phyloP scores from a whole-genome alignment of 148 eudicot species.

The Nepenthes mirabilis region DNA sequence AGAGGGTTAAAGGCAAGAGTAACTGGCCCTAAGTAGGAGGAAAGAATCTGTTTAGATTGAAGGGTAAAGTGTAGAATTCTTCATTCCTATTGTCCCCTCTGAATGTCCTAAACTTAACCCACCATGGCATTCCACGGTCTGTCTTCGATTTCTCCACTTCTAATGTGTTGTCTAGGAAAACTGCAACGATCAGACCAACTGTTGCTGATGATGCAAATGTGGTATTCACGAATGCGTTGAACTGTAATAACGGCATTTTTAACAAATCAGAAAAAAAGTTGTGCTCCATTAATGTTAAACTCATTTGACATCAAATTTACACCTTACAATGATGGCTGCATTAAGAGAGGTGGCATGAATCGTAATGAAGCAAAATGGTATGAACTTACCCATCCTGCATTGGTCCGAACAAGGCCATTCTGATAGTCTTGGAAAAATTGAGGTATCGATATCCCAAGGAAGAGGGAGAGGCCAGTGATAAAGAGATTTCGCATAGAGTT shows the following conservation, averaged over 20 bases:
- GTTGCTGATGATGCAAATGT: constrained; percentile 86
- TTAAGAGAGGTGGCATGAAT: neutral
- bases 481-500: constrained; percentile 95
- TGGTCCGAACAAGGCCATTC: constrained; percentile 79
- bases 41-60: constrained; percentile 95
- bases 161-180: constrained; percentile 86
- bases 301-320: neutral
- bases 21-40: constrained; percentile 59
- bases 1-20: too few species aligned
- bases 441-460: constrained; percentile 93
- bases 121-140: constrained; percentile 99
- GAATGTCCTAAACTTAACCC: constrained; percentile 95
- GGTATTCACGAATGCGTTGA: constrained; percentile 81
- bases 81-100: constrained; percentile 92
- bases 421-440: constrained; percentile 67
- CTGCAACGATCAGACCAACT: constrained; percentile 75
- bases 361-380: neutral
- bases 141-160: constrained; percentile 89
- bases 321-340: neutral
- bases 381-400: constrained; percentile 87
- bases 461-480: constrained; percentile 85
- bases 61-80: constrained; percentile 94
- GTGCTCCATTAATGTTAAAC: too few species aligned
- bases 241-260: constrained; percentile 33
- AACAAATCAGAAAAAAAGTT: neutral